A percentile compares a stretch with the other conserved stretches of the same genome.
These are phyloP conservation scores for Cladosporium colombiae DNA, from an alignment of 2,329 filamentous ascomycete species.

Conservation along the genomic window DNA sequence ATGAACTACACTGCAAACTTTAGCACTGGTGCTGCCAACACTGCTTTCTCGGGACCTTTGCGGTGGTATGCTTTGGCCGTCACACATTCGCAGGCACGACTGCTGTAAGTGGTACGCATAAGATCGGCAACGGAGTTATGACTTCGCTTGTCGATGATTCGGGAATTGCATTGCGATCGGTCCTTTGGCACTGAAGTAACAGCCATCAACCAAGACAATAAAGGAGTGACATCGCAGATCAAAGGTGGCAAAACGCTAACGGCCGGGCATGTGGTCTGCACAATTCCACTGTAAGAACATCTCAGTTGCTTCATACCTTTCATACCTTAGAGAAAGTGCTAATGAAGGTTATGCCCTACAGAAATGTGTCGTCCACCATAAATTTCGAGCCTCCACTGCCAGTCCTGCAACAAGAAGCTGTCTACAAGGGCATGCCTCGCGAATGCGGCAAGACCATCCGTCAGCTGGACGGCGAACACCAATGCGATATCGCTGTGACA, in stretches of 20 bases:
- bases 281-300: neutral
- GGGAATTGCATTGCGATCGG: conserved; percentile 1
- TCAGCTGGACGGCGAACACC: no score
- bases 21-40: neutral
- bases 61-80: conserved; percentile 36
- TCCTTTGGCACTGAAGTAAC: neutral
- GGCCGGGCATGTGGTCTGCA: neutral
- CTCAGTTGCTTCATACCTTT: no score
- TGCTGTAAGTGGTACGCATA: conserved; percentile 29
- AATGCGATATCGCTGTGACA: no score
- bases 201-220: neutral
- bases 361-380: no score
- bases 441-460: no score
- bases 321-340: no score
- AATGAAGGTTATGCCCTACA: no score
- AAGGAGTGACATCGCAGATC: neutral
- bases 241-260: neutral
- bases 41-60: conserved; percentile 34
- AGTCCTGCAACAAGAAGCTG: no score
- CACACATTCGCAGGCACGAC: conserved; percentile 30
- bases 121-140: conserved; percentile 31
- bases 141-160: neutral
- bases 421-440: no score
- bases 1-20: neutral
- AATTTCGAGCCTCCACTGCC: no score